Conservation (phyloP, 2,329 filamentous ascomycete species). For the Ilyonectria sp. region DNA sequence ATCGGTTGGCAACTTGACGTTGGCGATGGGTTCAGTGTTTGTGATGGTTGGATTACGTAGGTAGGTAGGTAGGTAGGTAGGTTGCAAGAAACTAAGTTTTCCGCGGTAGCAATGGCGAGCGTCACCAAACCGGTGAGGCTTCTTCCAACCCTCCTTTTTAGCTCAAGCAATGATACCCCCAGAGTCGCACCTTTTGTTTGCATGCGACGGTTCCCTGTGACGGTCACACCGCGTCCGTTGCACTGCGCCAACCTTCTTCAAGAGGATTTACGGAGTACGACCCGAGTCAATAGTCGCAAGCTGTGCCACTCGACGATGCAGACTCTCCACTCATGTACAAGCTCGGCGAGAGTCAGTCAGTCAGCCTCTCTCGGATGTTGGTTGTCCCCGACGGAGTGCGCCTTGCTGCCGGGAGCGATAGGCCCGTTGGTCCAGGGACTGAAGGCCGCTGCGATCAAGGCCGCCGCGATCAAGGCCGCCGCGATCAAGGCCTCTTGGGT, state of each 20-base stretch:
- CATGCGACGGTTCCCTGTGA: background rate
- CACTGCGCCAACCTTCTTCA: background rate
- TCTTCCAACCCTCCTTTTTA: background rate
- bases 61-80: background rate
- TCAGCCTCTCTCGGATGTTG: too few species aligned
- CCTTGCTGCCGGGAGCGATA: background rate
- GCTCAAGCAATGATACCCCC: background rate
- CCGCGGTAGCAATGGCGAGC: conserved; percentile 13
- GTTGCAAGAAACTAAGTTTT: background rate
- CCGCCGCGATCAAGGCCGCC: too few species aligned
- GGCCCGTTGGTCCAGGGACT: background rate
- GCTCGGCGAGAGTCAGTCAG: background rate
- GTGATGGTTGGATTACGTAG: background rate
- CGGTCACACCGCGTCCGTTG: background rate
- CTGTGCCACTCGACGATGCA: background rate
- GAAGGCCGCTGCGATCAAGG: background rate
- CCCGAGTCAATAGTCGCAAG: conserved; percentile 7
- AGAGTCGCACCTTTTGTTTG: background rate
- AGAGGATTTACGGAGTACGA: background rate
- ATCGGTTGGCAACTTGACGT: background rate
- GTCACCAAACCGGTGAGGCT: conserved; percentile 14
- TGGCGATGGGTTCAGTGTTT: background rate
- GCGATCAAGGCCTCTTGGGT: background rate
- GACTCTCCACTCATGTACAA: background rate
- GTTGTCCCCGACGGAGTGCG: too few species aligned